A percentile compares a stretch with the other conserved stretches of the same genome.
Evolutionary conservation across 2,329 filamentous ascomycete genomes (phyloP).

Genomic region (Xylariales sp.): DNA sequence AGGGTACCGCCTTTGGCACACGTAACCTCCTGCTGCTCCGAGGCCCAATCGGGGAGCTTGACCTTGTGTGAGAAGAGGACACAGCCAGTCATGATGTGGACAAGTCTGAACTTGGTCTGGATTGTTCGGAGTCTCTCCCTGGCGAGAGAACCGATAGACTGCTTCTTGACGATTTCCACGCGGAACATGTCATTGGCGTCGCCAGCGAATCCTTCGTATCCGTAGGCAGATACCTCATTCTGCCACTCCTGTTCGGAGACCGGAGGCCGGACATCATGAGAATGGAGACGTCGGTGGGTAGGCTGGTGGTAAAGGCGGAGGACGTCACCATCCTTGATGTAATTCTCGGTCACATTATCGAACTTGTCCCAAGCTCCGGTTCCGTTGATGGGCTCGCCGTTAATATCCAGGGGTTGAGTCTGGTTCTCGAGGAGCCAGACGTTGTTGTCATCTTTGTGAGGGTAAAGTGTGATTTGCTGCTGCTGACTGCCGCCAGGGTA

Average conservation of each 20-base stretch:
- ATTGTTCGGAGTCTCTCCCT: slow-evolving; percentile 89
- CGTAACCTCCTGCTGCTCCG: slow-evolving; percentile 98
- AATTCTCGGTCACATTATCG: slow-evolving; percentile 47
- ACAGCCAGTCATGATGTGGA: slow-evolving; percentile 96
- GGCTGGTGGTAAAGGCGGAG: slow-evolving; percentile 78
- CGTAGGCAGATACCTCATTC: slow-evolving; percentile 93
- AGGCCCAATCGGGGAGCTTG: slow-evolving; percentile 97
- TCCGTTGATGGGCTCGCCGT: slow-evolving; percentile 74
- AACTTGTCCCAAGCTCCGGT: slow-evolving; percentile 79
- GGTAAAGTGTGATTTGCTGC: slow-evolving; percentile 96
- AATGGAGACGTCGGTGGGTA: slow-evolving; percentile 88
- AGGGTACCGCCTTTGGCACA: slow-evolving; percentile 87
- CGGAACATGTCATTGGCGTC: slow-evolving; percentile 97
- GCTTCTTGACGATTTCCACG: slow-evolving; percentile 86
- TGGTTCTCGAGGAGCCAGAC: slow-evolving; percentile 86
- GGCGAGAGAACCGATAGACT: slow-evolving; percentile 73
- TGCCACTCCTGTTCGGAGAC: slow-evolving; percentile 90
- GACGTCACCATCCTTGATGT: slow-evolving; percentile 74
- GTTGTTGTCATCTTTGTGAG: slow-evolving; percentile 99
- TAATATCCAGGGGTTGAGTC: slow-evolving; percentile 76
- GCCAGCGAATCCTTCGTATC: slow-evolving; percentile 92
- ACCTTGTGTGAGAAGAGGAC: slow-evolving; percentile 97
- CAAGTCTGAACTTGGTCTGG: slow-evolving; percentile 90
- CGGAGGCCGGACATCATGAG: slow-evolving; percentile 85
- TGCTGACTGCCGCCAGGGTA: slow-evolving; percentile 97